Conservation (phyloP, 805 yeast species). For the Yamadazyma laniorum region DNA sequence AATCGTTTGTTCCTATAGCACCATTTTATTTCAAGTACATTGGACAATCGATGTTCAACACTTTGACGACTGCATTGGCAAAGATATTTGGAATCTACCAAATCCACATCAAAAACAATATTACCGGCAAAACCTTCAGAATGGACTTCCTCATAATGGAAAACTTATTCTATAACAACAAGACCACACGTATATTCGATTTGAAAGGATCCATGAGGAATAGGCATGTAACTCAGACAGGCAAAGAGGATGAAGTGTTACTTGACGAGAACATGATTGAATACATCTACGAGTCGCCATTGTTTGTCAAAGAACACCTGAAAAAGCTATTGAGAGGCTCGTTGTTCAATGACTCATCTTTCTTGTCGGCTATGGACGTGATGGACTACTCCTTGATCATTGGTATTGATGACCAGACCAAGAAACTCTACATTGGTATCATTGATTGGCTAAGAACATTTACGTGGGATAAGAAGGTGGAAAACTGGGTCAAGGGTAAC, state of each 20-base stretch:
- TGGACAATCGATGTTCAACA: conserved; percentile 93
- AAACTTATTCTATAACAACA: conserved; percentile 81
- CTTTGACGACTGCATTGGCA: conserved; percentile 89
- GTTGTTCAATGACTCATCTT: conserved; percentile 91
- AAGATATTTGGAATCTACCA: conserved; percentile 96
- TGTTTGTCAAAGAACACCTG: conserved; percentile 89
- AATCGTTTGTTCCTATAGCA: conserved; percentile 91
- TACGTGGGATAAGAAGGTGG: conserved; percentile 98
- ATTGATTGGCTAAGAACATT: conserved; percentile 92
- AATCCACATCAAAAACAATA: conserved; percentile 75
- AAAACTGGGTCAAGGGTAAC: conserved; percentile 97
- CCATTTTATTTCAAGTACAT: conserved; percentile 95
- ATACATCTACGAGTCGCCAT: conserved; percentile 92
- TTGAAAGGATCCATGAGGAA: conserved; percentile 97
- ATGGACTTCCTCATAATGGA: conserved; percentile 96
- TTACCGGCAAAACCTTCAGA: conserved; percentile 71
- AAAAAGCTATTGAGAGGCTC: conserved; percentile 84
- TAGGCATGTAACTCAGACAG: conserved; percentile 94
- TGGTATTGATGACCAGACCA: conserved; percentile 72
- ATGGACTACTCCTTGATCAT: conserved; percentile 97
- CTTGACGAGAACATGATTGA: conserved; percentile 98
- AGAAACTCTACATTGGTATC: conserved; percentile 82
- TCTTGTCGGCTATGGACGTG: conserved; percentile 93
- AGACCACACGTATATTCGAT: conserved; percentile 85
- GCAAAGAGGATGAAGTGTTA: conserved; percentile 89